Evolutionary conservation across 2,329 filamentous ascomycete species (phyloP).

Genomic region (Chaetoscypha palmicola): DNA sequence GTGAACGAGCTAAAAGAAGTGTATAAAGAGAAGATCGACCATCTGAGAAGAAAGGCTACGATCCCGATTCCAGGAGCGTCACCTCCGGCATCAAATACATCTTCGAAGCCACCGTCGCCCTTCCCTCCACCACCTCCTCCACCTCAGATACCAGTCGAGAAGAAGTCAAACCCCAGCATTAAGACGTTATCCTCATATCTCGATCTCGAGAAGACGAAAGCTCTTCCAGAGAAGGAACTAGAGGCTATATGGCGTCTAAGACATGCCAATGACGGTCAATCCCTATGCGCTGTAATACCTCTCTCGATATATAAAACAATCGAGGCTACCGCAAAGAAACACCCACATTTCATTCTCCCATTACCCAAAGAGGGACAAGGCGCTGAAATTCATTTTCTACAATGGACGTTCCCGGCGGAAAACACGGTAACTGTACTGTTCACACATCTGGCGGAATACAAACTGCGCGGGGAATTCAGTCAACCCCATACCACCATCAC

Average conservation of each 20-base stretch:
- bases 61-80: slow-evolving; percentile 36
- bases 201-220: slow-evolving; percentile 69
- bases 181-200: slow-evolving; percentile 64
- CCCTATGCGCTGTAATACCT: slow-evolving; percentile 79
- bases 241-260: slow-evolving; percentile 84
- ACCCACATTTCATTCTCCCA: slow-evolving; percentile 88
- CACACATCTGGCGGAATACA: slow-evolving; percentile 89
- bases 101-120: slow-evolving; percentile 27
- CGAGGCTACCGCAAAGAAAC: slow-evolving; percentile 58
- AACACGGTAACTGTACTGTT: slow-evolving; percentile 74
- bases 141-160: slow-evolving; percentile 16
- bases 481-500: slow-evolving; percentile 91
- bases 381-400: slow-evolving; percentile 91
- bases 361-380: slow-evolving; percentile 62
- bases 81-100: slow-evolving; percentile 32
- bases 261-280: slow-evolving; percentile 64
- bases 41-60: slow-evolving; percentile 61
- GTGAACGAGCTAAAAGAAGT: slow-evolving; percentile 72
- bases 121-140: slow-evolving; percentile 32
- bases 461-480: slow-evolving; percentile 81
- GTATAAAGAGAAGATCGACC: slow-evolving; percentile 76
- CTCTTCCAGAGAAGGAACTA: slow-evolving; percentile 73
- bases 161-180: slow-evolving; percentile 30
- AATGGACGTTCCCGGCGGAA: slow-evolving; percentile 84
- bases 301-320: slow-evolving; percentile 67